Base-by-base conservation (phyloP, 768 basidiomycete species). In the Kwoniella botswanensis region DNA sequence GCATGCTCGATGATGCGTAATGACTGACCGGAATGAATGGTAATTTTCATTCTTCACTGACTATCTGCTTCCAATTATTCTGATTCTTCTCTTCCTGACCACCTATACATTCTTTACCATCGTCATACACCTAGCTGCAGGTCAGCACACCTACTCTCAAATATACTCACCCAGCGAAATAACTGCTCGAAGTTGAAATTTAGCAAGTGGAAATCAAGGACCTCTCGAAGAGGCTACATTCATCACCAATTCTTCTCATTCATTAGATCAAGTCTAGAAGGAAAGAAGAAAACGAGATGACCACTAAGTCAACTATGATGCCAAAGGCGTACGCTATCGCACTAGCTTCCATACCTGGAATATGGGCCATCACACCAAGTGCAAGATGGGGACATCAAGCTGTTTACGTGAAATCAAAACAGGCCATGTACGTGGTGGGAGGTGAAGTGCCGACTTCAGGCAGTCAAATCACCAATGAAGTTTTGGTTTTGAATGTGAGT, bases 331-430 rank as follows among this genome's bases (percentile, higher is more conserved):
- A 54, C 24, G 61, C 67, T 13, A 53, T 63, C 9, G 57, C 29
- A 11, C 18, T 61, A 29, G 46, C 56, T 6, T 15, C 67, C 41
- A 29, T 78, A 26, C 75, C 75, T 35, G 35, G 66, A 4, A 69
- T 65, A 2, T 21, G 70, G 7, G 79, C 76, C 17, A 26, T 61
- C n/a, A 72, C 73, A 22, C 80, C 80, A 46, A 72, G 72, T 63
- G 78, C 74, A 52, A 71, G 82, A 75, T 83, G 81, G 81, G 82
- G 81, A 53, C 81, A 82, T 55, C 74, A 81, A 66, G 79, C 82
- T 18, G 80, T 81, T 21, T 82, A 80, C 68, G 78, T 81, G n/a
- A 66, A 71, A 7, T 69, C 73, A 2, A 68, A 78, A 52, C 64
- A 78, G 54, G 73, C 79, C 3, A 79, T 83, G 74, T 83, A 82